phyloP scores from a whole-genome alignment of 2,329 filamentous ascomycete genomes.

The Stagonosporopsis vannaccii region DNA sequence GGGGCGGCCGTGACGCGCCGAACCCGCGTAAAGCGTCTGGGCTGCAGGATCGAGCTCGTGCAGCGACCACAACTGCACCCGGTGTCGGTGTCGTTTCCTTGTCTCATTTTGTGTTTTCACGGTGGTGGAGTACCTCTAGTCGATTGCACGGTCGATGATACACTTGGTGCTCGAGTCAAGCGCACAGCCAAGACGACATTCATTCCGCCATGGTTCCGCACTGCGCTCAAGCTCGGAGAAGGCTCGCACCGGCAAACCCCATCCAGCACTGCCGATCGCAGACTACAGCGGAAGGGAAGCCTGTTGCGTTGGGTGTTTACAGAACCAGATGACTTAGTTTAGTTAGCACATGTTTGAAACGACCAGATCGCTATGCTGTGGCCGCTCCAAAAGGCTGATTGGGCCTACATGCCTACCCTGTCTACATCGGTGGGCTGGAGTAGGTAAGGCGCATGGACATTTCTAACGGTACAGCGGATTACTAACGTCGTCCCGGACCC shows the following conservation, averaged over 20 bases:
- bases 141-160: neutral
- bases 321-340: neutral
- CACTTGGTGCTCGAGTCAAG: too few species aligned
- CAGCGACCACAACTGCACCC: neutral
- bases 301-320: neutral
- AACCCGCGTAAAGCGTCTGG: neutral
- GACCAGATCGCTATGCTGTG: too few species aligned
- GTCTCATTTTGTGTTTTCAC: neutral
- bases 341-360: neutral
- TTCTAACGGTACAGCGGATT: too few species aligned
- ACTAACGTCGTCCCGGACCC: neutral
- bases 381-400: neutral
- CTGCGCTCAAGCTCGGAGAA: neutral
- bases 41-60: neutral
- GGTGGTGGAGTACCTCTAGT: neutral
- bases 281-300: neutral
- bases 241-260: neutral
- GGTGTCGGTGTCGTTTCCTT: neutral
- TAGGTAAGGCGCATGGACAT: neutral
- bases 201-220: neutral
- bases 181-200: too few species aligned
- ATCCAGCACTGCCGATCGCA: neutral
- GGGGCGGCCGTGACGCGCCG: constrained; percentile 4
- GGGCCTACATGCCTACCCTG: too few species aligned
- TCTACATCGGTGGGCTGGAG: too few species aligned